Conservation (phyloP, 2,329 filamentous ascomycete genomes). For the Ceratocystis alfenasii region DNA sequence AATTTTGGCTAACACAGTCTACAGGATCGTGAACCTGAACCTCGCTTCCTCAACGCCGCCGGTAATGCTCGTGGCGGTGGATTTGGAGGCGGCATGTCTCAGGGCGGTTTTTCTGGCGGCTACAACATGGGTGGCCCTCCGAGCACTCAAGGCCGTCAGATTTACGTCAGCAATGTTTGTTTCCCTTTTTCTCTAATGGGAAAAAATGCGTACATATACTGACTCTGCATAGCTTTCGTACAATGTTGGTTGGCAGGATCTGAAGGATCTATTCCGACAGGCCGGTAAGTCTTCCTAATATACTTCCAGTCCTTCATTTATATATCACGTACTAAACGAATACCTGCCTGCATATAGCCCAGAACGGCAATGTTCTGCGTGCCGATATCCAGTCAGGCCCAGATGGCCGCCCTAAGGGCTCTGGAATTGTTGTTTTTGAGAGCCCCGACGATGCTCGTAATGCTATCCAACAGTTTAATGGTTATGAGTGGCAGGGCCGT, state of each 20-base stretch:
- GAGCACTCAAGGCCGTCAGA: constrained; percentile 60
- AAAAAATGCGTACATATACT: constrained; percentile 24
- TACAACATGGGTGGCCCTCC: constrained; percentile 38
- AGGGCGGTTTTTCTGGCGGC: constrained; percentile 43
- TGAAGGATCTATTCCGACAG: constrained; percentile 97
- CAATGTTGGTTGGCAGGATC: constrained; percentile 95
- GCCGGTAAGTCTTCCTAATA: constrained; percentile 56
- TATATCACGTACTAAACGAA: constrained; percentile 17
- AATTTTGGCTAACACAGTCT: not conserved
- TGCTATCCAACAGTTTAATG: constrained; percentile 95
- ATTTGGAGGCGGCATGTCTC: constrained; percentile 31
- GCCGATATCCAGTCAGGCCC: constrained; percentile 89
- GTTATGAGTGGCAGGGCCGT: constrained; percentile 96
- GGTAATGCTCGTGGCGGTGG: constrained; percentile 44
- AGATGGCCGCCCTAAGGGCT: constrained; percentile 89
- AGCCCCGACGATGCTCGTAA: constrained; percentile 87
- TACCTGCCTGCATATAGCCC: constrained; percentile 29
- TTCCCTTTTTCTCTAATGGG: constrained; percentile 26
- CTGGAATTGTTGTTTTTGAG: constrained; percentile 94
- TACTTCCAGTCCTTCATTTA: not conserved
- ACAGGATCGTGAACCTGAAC: constrained; percentile 94
- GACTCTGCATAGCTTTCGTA: constrained; percentile 64
- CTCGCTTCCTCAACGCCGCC: constrained; percentile 73
- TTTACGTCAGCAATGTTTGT: constrained; percentile 98
- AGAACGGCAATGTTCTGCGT: constrained; percentile 71